Evolutionary conservation across 164 flowering plant species (phyloP).

Genomic region (Dillenia turbinata): DNA sequence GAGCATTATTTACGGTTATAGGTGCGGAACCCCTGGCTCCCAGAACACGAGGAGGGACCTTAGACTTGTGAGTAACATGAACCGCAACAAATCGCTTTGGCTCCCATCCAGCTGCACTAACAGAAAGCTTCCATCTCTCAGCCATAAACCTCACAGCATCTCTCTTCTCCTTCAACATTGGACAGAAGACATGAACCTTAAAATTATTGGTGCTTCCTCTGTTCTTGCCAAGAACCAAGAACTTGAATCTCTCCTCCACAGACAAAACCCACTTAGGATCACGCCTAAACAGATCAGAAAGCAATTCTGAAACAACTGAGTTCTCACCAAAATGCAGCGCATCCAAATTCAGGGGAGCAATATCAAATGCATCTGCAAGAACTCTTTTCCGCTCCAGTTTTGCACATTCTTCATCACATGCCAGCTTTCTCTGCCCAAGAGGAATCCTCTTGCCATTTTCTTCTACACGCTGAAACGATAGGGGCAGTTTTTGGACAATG

Average conservation of each 20-base stretch:
- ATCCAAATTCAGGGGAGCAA: conserved; percentile 62
- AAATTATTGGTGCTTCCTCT: conserved; percentile 41
- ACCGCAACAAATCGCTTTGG: conserved; percentile 79
- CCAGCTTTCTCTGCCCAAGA: conserved; percentile 83
- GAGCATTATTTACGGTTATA: conserved; percentile 33
- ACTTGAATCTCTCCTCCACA: conserved; percentile 89
- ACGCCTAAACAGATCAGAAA: conserved; percentile 68
- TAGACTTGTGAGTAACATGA: conserved; percentile 83
- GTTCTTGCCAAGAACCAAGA: conserved; percentile 69
- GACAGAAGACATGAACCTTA: conserved; percentile 83
- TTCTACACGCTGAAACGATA: conserved; percentile 73
- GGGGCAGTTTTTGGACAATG: conserved; percentile 67
- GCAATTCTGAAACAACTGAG: conserved; percentile 46
- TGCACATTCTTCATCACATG: conserved; percentile 86
- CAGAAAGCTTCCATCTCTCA: conserved; percentile 90
- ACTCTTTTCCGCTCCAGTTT: conserved; percentile 80
- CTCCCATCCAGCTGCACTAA: conserved; percentile 91
- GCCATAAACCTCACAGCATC: conserved; percentile 87
- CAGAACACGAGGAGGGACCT: conserved; percentile 69
- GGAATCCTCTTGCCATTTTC: conserved; percentile 58
- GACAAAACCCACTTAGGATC: conserved; percentile 92
- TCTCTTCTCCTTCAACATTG: conserved; percentile 81
- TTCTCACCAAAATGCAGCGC: conserved; percentile 85
- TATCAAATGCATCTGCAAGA: conserved; percentile 94
- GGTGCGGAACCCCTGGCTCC: conserved; percentile 50